phyloP scores from a whole-genome alignment of 345 rosid species.

The Litchi chinensis region DNA sequence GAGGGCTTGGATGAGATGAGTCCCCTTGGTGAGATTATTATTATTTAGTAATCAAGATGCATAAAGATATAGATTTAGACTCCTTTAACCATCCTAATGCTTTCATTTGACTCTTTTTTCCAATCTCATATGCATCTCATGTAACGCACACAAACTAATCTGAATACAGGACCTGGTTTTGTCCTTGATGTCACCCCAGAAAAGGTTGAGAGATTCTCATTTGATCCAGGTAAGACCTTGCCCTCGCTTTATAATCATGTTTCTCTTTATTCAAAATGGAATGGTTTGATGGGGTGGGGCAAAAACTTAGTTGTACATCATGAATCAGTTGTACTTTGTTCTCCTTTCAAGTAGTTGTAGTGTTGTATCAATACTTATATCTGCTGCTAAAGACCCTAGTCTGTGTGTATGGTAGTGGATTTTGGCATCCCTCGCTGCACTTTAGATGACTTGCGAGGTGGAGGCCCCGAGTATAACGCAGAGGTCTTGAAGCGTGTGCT shows the following conservation, averaged over 20 bases:
- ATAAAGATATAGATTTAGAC: neutral
- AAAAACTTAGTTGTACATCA: neutral
- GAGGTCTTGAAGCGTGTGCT: conserved; percentile 62
- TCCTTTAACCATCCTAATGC: conserved; percentile 1
- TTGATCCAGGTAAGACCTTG: conserved; percentile 76
- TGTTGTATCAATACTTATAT: neutral
- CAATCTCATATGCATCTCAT: neutral
- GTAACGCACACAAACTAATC: conserved; percentile 4
- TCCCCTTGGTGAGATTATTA: conserved; percentile 66
- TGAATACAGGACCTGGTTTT: conserved; percentile 65
- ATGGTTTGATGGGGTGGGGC: neutral
- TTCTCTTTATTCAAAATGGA: neutral
- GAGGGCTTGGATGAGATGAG: conserved; percentile 98
- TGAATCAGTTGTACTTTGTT: neutral
- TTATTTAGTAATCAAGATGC: neutral
- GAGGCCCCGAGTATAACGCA: conserved; percentile 78
- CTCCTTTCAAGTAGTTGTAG: neutral
- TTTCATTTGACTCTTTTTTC: neutral
- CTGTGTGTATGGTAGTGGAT: conserved; percentile 58
- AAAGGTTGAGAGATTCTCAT: conserved; percentile 69
- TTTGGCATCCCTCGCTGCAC: conserved; percentile 92
- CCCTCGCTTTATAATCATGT: neutral
- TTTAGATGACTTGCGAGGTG: conserved; percentile 72
- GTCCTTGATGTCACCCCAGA: conserved; percentile 70
- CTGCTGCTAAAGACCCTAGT: conserved; percentile 7